Conservation (phyloP, 164 flowering plant genomes). For the Buxus sempervirens region DNA sequence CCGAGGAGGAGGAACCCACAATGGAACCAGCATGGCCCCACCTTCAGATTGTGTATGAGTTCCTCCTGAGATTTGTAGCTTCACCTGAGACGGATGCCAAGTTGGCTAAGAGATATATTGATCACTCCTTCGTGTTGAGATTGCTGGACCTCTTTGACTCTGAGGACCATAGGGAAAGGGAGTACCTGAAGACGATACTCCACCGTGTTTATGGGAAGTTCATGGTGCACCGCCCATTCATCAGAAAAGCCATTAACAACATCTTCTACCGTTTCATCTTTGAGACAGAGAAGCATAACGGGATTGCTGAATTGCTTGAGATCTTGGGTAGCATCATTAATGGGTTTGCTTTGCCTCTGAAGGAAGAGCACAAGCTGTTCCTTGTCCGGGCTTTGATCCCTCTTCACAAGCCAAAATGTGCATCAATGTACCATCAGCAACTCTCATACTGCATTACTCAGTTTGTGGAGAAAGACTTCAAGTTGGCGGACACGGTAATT, state of each 20-base stretch:
- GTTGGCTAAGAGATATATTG: constrained; percentile 73
- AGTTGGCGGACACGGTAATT: constrained; percentile 76
- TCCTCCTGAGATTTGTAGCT: constrained; percentile 62
- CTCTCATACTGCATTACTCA: constrained; percentile 78
- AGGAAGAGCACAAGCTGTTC: constrained; percentile 83
- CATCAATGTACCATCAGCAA: constrained; percentile 74
- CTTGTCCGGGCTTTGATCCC: constrained; percentile 77
- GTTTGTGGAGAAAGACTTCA: constrained; percentile 79
- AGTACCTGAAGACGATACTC: constrained; percentile 71
- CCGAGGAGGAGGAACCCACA: constrained; percentile 65
- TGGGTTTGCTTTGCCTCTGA: constrained; percentile 81
- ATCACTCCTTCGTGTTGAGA: constrained; percentile 72
- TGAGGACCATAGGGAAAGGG: constrained; percentile 87
- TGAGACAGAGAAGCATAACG: constrained; percentile 76
- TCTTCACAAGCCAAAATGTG: constrained; percentile 79
- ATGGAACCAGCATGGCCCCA: constrained; percentile 87
- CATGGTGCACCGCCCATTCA: constrained; percentile 84
- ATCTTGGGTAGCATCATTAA: constrained; percentile 75
- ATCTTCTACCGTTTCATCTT: constrained; percentile 67
- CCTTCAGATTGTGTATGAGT: constrained; percentile 75
- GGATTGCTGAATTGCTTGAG: constrained; percentile 79
- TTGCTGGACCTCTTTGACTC: constrained; percentile 77
- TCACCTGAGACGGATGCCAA: constrained; percentile 81
- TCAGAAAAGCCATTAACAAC: constrained; percentile 71
- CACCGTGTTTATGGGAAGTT: constrained; percentile 80